A percentile compares a stretch with the other conserved stretches of the same genome.
These are phyloP conservation scores for Colletotrichum sp. DNA, from an alignment of 2,329 filamentous ascomycete species.

Conservation along the genomic window DNA sequence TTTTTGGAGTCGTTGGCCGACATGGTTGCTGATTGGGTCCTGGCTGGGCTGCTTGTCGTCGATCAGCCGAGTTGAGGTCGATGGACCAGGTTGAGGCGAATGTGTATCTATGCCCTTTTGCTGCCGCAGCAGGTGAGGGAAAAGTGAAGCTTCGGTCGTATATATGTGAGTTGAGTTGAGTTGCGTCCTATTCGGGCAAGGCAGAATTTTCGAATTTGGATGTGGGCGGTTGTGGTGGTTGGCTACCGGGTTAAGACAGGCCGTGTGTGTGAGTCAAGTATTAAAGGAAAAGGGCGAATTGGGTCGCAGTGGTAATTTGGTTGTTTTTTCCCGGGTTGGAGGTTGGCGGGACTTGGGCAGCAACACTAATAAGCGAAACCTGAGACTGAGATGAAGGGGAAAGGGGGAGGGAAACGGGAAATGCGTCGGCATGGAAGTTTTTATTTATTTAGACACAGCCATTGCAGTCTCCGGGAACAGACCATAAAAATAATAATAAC, in stretches of 20 bases:
- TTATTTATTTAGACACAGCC: slow-evolving; percentile 20
- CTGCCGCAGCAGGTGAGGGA: background rate
- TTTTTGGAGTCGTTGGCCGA: slow-evolving; percentile 18
- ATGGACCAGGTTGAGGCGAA: background rate
- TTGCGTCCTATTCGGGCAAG: background rate
- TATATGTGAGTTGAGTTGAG: background rate
- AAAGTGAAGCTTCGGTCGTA: background rate
- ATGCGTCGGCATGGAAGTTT: slow-evolving; percentile 5
- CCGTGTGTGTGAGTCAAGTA: slow-evolving; percentile 20
- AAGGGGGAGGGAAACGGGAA: background rate
- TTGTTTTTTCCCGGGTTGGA: background rate
- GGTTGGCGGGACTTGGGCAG: slow-evolving; percentile 3
- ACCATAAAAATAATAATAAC: background rate
- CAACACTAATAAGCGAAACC: background rate
- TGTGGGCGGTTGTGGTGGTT: slow-evolving; percentile 12
- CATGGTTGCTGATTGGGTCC: slow-evolving; percentile 13
- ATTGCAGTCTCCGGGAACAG: slow-evolving; percentile 2
- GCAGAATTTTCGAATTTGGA: slow-evolving; percentile 6
- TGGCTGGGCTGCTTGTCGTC: background rate
- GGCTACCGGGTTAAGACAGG: slow-evolving; percentile 12
- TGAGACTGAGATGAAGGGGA: slow-evolving; percentile 3
- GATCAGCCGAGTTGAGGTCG: background rate
- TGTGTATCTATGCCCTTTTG: background rate
- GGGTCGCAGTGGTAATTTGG: slow-evolving; percentile 11
- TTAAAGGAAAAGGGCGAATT: slow-evolving; percentile 16